Evolutionary conservation across 2,329 filamentous ascomycete species (phyloP).

Genomic region (Apiospora hydei): DNA sequence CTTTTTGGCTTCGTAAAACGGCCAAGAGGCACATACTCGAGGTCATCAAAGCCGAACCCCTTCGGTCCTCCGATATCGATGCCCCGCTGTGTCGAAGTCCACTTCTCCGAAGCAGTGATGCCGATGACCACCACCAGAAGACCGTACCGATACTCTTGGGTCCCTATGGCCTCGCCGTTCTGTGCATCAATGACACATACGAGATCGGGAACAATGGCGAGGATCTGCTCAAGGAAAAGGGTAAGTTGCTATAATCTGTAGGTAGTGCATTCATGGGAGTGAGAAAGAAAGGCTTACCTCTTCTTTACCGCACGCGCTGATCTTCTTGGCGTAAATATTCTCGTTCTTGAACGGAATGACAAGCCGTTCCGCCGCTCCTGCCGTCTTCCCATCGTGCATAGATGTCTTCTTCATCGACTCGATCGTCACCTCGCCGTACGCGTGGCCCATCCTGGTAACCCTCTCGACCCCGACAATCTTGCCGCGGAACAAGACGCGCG

Average conservation of each 20-base stretch:
- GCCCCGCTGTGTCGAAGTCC: slow-evolving; percentile 49
- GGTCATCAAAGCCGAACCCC: slow-evolving; percentile 55
- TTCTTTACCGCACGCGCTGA: slow-evolving; percentile 44
- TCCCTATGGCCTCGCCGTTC: slow-evolving; percentile 63
- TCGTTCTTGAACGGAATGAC: slow-evolving; percentile 57
- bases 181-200: slow-evolving; percentile 63
- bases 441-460: slow-evolving; percentile 61
- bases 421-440: slow-evolving; percentile 66
- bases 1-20: slow-evolving; percentile 57
- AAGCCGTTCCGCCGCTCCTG: neutral
- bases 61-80: slow-evolving; percentile 58
- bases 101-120: slow-evolving; percentile 52
- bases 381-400: slow-evolving; percentile 27
- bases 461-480: slow-evolving; percentile 70
- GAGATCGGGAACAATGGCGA: slow-evolving; percentile 64
- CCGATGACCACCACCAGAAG: slow-evolving; percentile 58
- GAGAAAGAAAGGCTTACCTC: too few species aligned
- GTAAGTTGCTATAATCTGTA: neutral
- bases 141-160: slow-evolving; percentile 63
- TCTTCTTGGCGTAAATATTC: slow-evolving; percentile 65
- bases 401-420: slow-evolving; percentile 48
- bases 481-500: slow-evolving; percentile 66
- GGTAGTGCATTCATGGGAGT: too few species aligned
- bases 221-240: slow-evolving; percentile 39
- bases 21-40: slow-evolving; percentile 56